These are phyloP conservation scores for Tuber borchii DNA, from an alignment of 495 filamentous ascomycete genomes.

Conservation along the genomic window DNA sequence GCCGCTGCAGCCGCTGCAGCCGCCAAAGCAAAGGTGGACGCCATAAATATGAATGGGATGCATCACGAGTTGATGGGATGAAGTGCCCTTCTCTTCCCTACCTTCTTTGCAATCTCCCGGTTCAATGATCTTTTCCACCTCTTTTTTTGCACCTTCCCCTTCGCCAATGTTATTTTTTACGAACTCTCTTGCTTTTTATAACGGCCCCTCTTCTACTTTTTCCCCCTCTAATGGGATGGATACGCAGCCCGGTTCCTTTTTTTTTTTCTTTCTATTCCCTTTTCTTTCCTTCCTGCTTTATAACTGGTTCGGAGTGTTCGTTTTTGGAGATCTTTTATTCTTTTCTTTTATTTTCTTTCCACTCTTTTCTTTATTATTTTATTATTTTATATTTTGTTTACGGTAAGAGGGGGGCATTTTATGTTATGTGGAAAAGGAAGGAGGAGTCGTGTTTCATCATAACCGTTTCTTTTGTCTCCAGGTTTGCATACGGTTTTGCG, in stretches of 20 bases:
- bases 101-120: conserved; percentile 12
- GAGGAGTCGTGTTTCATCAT: background rate
- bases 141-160: background rate
- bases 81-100: background rate
- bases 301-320: conserved; percentile 2
- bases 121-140: conserved; percentile 3
- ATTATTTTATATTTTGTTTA: background rate
- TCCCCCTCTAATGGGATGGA: conserved; percentile 48
- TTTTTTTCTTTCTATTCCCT: conserved; percentile 19
- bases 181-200: conserved; percentile 31
- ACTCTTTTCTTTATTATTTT: conserved; percentile 14
- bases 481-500: background rate
- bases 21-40: conserved; percentile 32
- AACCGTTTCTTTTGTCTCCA: background rate
- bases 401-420: background rate
- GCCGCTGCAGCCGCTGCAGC: conserved; percentile 43
- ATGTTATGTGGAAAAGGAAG: background rate
- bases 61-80: conserved; percentile 1
- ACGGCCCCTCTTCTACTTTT: conserved; percentile 39
- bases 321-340: conserved; percentile 19
- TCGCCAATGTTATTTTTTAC: conserved; percentile 9
- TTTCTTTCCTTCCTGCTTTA: background rate
- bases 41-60: conserved; percentile 16
- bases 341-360: conserved; percentile 11
- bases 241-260: conserved; percentile 32